These are phyloP conservation scores for Adiantum capillusveneris DNA, from an alignment of 75 land plant genomes.

Conservation along the genomic window DNA sequence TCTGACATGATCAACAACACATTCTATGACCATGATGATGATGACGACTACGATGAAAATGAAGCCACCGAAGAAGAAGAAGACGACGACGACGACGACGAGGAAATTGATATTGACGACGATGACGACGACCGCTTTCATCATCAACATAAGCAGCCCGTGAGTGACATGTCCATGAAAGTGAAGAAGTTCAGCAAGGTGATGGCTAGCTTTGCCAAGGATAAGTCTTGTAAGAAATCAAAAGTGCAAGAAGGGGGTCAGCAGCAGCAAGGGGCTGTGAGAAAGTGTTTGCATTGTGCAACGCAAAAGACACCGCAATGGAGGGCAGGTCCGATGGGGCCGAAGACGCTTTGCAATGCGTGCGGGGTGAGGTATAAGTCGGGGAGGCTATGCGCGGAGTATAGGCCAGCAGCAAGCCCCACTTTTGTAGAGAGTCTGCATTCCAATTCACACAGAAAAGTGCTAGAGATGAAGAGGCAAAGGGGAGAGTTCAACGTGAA, in stretches of 20 bases:
- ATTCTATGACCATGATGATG: not conserved
- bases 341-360: slow-evolving; percentile 94
- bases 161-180: too few relatives aligned
- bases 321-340: slow-evolving; percentile 97
- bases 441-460: slow-evolving; percentile 91
- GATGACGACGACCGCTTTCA: not conserved
- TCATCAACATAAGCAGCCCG: too few relatives aligned
- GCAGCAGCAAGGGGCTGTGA: slow-evolving; percentile 21
- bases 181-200: too few relatives aligned
- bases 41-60: not conserved
- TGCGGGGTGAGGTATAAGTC: slow-evolving; percentile 96
- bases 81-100: not conserved
- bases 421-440: slow-evolving; percentile 71
- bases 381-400: slow-evolving; percentile 89
- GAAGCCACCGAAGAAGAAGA: not conserved
- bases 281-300: slow-evolving; percentile 84
- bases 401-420: slow-evolving; percentile 97
- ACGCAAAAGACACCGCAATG: slow-evolving; percentile 95
- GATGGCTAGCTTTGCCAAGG: too few relatives aligned
- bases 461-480: slow-evolving; percentile 87
- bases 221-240: too few relatives aligned
- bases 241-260: not conserved
- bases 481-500: slow-evolving; percentile 34
- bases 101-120: not conserved
- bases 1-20: not conserved